phyloP scores from a whole-genome alignment of 2,329 filamentous ascomycete species.

The Truncatella angustata region DNA sequence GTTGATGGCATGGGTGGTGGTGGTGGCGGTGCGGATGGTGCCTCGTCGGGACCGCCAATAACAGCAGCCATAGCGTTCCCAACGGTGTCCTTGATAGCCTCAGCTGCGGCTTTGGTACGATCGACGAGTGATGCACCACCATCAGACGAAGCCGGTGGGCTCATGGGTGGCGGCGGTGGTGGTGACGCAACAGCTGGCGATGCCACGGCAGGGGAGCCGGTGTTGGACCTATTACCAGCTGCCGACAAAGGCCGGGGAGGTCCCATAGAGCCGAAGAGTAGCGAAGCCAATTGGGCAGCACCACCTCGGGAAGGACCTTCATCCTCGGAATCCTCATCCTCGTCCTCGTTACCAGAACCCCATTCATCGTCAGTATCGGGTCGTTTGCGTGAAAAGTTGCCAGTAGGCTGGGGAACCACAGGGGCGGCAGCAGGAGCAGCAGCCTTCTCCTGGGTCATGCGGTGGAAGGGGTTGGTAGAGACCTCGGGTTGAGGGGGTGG shows the following conservation, averaged over 20 bases:
- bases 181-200: conserved; percentile 32
- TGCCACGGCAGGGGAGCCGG: conserved; percentile 37
- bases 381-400: conserved; percentile 51
- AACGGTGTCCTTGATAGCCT: conserved; percentile 23
- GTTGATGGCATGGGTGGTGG: conserved; percentile 30
- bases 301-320: conserved; percentile 76
- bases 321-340: conserved; percentile 72
- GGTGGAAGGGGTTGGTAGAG: conserved; percentile 96
- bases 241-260: conserved; percentile 86
- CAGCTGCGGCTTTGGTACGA: neutral
- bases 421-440: conserved; percentile 34
- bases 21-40: conserved; percentile 25
- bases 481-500: conserved; percentile 47
- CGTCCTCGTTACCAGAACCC: conserved; percentile 70
- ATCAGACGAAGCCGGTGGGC: conserved; percentile 16
- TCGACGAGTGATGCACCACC: too few relatives aligned
- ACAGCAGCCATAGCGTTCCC: too few relatives aligned
- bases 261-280: conserved; percentile 95
- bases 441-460: conserved; percentile 67
- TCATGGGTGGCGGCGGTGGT: conserved; percentile 23
- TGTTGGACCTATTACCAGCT: conserved; percentile 65
- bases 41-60: conserved; percentile 32
- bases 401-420: conserved; percentile 45
- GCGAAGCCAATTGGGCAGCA: conserved; percentile 89
- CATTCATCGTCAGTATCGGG: conserved; percentile 67